A percentile compares a stretch with the other conserved stretches of the same genome.
Conservation (phyloP, 1,139 yeast species). For the Blastobotrys elegans region DNA sequence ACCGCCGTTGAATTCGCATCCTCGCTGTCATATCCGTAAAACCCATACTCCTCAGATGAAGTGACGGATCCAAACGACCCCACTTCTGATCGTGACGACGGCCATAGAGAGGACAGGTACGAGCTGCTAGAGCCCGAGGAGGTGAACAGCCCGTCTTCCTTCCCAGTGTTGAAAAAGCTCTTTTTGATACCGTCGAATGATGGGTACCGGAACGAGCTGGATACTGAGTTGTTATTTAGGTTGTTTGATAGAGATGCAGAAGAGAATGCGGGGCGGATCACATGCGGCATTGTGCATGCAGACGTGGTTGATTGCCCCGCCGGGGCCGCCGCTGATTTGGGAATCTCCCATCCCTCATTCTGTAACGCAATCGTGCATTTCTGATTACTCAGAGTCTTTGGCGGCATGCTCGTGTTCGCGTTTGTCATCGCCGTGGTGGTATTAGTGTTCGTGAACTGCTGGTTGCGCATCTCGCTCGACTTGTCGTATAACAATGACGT, state of each 20-base stretch:
- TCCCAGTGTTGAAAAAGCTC: constrained; percentile 7
- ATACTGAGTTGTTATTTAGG: background rate
- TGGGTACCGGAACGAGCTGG: constrained; percentile 8
- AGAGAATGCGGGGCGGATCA: constrained; percentile 27
- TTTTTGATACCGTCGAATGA: constrained; percentile 18
- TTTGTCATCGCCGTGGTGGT: too few relatives aligned
- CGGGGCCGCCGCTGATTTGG: constrained; percentile 17
- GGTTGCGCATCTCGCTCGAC: constrained; percentile 12
- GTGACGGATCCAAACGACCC: constrained; percentile 16
- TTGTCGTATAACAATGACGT: constrained; percentile 22
- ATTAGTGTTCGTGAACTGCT: background rate
- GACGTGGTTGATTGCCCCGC: constrained; percentile 19
- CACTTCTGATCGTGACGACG: constrained; percentile 11
- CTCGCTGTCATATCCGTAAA: constrained; percentile 6
- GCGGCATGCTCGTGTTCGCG: too few relatives aligned
- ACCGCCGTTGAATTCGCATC: background rate
- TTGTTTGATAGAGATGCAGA: constrained; percentile 22
- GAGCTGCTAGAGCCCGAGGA: constrained; percentile 13
- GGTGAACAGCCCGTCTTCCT: constrained; percentile 7
- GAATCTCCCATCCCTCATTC: constrained; percentile 31
- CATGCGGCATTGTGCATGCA: constrained; percentile 26
- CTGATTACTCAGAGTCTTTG: too few relatives aligned
- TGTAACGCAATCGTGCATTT: too few relatives aligned
- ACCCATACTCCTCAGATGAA: constrained; percentile 16
- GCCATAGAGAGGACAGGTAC: constrained; percentile 11